phyloP scores from a whole-genome alignment of 352 stramenopile genomes.

The Phytopythium oedochilum region DNA sequence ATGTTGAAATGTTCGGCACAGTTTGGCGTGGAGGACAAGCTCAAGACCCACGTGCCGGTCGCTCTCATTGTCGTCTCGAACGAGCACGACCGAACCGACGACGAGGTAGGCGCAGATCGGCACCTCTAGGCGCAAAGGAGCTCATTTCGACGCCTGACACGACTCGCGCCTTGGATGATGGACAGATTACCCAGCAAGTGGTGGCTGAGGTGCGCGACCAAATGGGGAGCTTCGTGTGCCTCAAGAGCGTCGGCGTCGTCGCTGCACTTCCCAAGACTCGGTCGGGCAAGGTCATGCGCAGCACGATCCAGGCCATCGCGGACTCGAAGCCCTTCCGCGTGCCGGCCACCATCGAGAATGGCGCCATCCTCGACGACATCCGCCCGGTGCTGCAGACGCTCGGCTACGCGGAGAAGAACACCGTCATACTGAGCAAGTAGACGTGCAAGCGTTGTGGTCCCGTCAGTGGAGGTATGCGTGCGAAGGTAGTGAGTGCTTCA shows the following conservation, averaged over 20 bases:
- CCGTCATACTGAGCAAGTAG: no score
- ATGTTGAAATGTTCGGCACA: neutral
- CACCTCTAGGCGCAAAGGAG: no score
- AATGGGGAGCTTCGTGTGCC: constrained; percentile 96
- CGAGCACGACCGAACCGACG: constrained; percentile 13
- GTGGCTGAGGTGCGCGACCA: constrained; percentile 81
- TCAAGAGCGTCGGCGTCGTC: constrained; percentile 93
- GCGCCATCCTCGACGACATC: constrained; percentile 20
- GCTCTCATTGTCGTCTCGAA: constrained; percentile 24
- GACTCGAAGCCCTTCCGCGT: constrained; percentile 26
- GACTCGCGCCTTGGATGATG: no score
- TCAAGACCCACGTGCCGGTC: constrained; percentile 43
- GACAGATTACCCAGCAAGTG: no score
- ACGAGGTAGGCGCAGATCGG: constrained; percentile 55
- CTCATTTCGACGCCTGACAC: no score
- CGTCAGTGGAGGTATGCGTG: no score
- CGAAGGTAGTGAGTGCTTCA: no score
- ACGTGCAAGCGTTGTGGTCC: no score
- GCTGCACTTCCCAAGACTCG: constrained; percentile 94
- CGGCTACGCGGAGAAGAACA: constrained; percentile 23
- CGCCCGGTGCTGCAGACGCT: constrained; percentile 20
- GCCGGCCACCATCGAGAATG: constrained; percentile 43
- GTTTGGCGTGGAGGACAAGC: constrained; percentile 35
- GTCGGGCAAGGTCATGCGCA: constrained; percentile 97
- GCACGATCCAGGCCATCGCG: constrained; percentile 34